Base-by-base conservation (phyloP, 306 rosid genomes). In the Amphicarpaea edgeworthii region DNA sequence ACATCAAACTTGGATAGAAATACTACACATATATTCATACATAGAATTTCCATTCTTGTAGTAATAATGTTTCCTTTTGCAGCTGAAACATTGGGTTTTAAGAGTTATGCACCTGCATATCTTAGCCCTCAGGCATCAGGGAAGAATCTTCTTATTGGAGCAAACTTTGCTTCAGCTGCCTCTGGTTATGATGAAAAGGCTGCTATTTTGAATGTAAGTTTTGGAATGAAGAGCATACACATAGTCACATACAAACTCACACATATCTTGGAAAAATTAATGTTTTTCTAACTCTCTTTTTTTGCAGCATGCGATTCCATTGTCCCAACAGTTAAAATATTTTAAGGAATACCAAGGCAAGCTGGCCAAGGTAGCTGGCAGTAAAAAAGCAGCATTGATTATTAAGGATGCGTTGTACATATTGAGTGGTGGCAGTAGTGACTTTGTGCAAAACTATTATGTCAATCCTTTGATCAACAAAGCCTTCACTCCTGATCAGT, bases 121-220 rank as follows among this genome's bases (percentile, higher is more conserved):
- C 98, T 90, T 61, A 93, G 98, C 88, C 95, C 96, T 20, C 88
- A 83, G 74, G 96, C 93, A 74, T 83, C 98, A n/a, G 95, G 98
- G 77, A 87, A 90, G 73, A 89, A 86, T 80, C 96, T 93, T 47
- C 93, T 93, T 26, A 79, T 89, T 61, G 98, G 98, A 69, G 90
- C 90, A 59, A 93, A 93, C 83, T 93, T 93, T 73, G 98, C 96
- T 69, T 93, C 98, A 30, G 96, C 95, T 82, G 96, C 95, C 47
- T 89, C 98, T 7, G 96, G 98, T 69, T 93, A 90, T 46, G 98
- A 93, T 75, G 93, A 93, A 68, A 86, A 75, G 26, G 94, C 98
- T 70, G 91, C 96, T 32, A 10, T 0, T 68, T 73, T 83, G 63
- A 93, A 85, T 76, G 98, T 93, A 87, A 79, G 53, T 80, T 80